Percentiles rank a stretch among this genome's conserved stretches.
phyloP scores from a whole-genome alignment of 163 green algal species.

The Scenedesmus sp. region DNA sequence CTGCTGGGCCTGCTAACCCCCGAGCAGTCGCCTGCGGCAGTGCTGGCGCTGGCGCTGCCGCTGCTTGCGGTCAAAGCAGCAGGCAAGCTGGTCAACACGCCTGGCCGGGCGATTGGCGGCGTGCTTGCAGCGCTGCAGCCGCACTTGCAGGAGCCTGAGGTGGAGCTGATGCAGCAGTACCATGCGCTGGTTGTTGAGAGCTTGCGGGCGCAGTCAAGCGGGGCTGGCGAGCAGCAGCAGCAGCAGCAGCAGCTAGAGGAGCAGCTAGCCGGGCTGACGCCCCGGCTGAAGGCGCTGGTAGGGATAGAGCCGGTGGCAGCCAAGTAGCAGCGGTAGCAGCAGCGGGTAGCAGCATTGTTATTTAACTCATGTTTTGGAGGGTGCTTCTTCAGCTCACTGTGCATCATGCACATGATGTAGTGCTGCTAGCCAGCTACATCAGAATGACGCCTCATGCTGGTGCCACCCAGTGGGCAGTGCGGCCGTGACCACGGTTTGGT shows the following conservation, averaged over 20 bases:
- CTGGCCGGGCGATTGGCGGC: constrained; percentile 73
- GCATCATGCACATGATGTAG: too few relatives aligned
- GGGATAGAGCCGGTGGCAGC: constrained; percentile 18
- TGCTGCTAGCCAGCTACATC: too few relatives aligned
- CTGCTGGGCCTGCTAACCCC: constrained; percentile 63
- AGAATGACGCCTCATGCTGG: too few relatives aligned
- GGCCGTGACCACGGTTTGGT: too few relatives aligned
- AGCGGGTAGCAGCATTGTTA: not conserved
- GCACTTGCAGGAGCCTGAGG: constrained; percentile 48
- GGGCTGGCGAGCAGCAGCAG: not conserved
- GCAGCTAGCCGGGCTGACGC: constrained; percentile 41
- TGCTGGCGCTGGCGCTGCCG: constrained; percentile 78
- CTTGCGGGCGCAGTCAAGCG: constrained; percentile 47
- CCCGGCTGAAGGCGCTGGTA: constrained; percentile 51
- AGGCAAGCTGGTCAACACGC: constrained; percentile 65
- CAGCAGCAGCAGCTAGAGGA: constrained; percentile 43
- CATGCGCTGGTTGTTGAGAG: constrained; percentile 72
- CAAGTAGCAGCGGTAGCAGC: not conserved
- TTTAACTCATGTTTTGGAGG: not conserved
- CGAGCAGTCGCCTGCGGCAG: constrained; percentile 66
- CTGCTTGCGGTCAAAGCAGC: constrained; percentile 68
- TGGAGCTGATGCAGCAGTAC: constrained; percentile 58
- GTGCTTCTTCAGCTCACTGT: too few relatives aligned
- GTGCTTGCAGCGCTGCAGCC: constrained; percentile 66
- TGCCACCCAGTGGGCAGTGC: too few relatives aligned